A percentile compares a stretch with the other conserved stretches of the same genome.
Conservation (phyloP, 78 protist species). For the Dictyostelium purpureum region DNA sequence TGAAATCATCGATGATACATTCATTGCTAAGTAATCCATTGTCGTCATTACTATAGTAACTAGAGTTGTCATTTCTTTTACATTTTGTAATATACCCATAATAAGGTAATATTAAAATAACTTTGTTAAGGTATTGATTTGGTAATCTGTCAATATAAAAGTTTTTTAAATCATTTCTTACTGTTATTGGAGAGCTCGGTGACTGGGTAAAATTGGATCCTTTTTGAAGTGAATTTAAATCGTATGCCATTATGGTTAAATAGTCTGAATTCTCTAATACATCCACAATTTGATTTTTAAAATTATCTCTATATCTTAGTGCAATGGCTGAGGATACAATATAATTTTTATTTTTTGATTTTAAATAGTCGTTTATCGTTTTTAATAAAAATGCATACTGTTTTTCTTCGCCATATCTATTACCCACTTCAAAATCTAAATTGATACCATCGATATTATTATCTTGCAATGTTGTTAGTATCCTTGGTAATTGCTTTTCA, state of each 20-base stretch:
- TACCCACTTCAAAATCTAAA: not conserved
- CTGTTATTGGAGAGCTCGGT: not conserved
- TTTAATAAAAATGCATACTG: not conserved
- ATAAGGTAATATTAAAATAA: not conserved
- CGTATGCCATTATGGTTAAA: not conserved
- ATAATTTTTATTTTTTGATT: not conserved
- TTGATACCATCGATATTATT: not conserved
- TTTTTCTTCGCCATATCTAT: not conserved
- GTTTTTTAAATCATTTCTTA: not conserved
- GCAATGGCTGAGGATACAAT: not conserved
- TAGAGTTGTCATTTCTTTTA: no score
- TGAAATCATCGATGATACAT: no score
- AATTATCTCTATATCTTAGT: not conserved
- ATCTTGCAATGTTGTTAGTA: not conserved
- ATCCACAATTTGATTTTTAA: not conserved
- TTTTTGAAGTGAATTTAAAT: not conserved
- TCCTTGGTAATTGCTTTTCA: no score
- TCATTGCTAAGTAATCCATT: no score
- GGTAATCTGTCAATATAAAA: not conserved
- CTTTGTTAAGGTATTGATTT: not conserved
- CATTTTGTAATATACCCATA: not conserved
- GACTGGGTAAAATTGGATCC: not conserved
- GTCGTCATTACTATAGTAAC: no score
- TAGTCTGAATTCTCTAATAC: not conserved
- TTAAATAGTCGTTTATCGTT: not conserved